Evolutionary conservation across 495 filamentous ascomycete genomes (phyloP), one percentile per base, ranked within the genome.

Genomic region (Acidiella bohemica): DNA sequence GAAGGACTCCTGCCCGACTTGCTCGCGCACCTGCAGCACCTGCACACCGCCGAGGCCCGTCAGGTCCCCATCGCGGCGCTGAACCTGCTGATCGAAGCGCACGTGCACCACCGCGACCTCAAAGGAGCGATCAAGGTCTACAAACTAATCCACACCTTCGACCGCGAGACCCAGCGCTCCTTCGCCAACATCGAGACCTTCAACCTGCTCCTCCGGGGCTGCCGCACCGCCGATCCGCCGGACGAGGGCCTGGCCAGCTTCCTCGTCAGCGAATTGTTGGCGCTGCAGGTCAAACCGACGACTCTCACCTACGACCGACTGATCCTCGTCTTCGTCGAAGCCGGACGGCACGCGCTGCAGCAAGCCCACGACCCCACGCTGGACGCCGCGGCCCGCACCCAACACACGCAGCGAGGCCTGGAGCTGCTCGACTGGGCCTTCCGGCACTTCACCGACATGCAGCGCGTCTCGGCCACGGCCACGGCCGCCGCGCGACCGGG

Each of bases 221-320:
- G 80, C 55, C 60, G 66, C 2, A 53, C 54, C 18, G 62, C 56
- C 12, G 46, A 53, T 14, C 62, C 49, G 30, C 42, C 42, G 4
- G 39, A 47, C 25, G 40, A 40, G 29, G 24, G 17, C 11, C 39
- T 35, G 32, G 77, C 75, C 38, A 75, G 78, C 60, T 83, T 84
- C 51, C 49, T 90, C 0, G 68, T 76, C 12, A 65, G 69, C 12
- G 87, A 93, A 54, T 87, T 93, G 77, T 59, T 71, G 0, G 67
- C 71, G 16, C 64, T 80, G 27, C 62, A 64, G 7, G 58, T 88
- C 21, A 49, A 63, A 14, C 76, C 83, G 0, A 64, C 80, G 37
- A 49, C 54, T 13, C 47, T 63, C 28, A 83, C 79, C 2, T 83
- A 82, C 50, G 78, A 88, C 47, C 61, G 69, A 20, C 53, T 92